These are phyloP conservation scores for Clavaria fumosa DNA, from an alignment of 768 basidiomycete species.

Conservation along the genomic window DNA sequence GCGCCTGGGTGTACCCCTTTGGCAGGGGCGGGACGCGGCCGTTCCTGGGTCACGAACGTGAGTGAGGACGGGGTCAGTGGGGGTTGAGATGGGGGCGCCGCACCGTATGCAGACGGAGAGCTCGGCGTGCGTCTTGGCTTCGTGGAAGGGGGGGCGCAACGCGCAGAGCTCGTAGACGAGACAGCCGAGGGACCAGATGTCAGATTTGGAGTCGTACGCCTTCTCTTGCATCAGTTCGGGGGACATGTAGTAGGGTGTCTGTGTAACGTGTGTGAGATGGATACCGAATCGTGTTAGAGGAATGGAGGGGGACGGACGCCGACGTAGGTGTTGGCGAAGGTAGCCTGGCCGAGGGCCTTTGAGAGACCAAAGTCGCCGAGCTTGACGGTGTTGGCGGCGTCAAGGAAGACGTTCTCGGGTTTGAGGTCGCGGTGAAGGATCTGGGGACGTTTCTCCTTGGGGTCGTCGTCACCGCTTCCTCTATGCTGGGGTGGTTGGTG, in stretches of 20 bases:
- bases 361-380: conserved; percentile 95
- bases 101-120: conserved; percentile 70
- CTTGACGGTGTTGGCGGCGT: conserved; percentile 73
- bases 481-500: conserved; percentile 64
- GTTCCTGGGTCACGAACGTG: conserved; percentile 48
- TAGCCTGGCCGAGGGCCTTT: conserved; percentile 77
- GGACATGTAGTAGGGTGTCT: conserved; percentile 99
- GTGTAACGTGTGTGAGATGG: conserved; percentile 2
- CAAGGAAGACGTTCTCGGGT: conserved; percentile 96
- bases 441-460: conserved; percentile 45
- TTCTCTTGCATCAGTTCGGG: conserved; percentile 97
- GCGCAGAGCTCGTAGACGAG: conserved; percentile 95
- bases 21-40: conserved; percentile 88
- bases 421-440: conserved; percentile 93
- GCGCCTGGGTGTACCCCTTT: conserved; percentile 59
- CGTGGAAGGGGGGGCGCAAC: conserved; percentile 83
- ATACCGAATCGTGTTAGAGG: background rate
- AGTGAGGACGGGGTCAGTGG: background rate
- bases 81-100: conserved; percentile 9
- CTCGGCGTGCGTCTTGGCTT: conserved; percentile 81
- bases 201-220: conserved; percentile 93
- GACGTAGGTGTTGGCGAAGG: conserved; percentile 93
- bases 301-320: conserved; percentile 43
- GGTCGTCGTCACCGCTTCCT: conserved; percentile 25
- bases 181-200: conserved; percentile 98